phyloP scores from a whole-genome alignment of 2,329 filamentous ascomycete species.

The Cladophialophora immunda region DNA sequence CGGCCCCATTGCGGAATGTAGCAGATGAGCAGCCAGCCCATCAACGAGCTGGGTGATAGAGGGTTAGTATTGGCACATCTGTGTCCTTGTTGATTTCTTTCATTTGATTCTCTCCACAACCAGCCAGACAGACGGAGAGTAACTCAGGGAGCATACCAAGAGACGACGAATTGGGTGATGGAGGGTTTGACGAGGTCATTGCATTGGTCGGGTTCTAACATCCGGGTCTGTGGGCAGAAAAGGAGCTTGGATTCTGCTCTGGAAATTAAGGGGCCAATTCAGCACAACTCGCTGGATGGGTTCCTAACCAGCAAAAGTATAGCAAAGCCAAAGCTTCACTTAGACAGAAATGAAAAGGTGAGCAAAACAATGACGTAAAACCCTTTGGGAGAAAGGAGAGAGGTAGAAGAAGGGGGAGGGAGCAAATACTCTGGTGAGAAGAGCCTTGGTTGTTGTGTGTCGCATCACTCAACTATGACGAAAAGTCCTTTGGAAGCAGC shows the following conservation, averaged over 20 bases:
- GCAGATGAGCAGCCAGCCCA: conserved; percentile 31
- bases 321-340: background rate
- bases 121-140: background rate
- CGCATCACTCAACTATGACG: background rate
- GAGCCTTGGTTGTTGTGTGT: background rate
- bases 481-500: background rate
- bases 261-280: background rate
- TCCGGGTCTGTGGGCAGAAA: conserved; percentile 1
- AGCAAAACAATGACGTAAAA: background rate
- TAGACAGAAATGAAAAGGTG: background rate
- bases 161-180: conserved; percentile 27
- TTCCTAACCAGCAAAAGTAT: background rate
- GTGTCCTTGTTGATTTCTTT: background rate
- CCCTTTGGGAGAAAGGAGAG: background rate
- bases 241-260: background rate
- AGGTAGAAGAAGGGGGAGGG: background rate
- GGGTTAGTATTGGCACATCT: background rate
- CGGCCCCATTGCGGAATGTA: conserved; percentile 29
- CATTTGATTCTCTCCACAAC: background rate
- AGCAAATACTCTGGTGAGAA: background rate
- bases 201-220: conserved; percentile 24
- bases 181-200: conserved; percentile 24
- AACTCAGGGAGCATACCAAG: conserved; percentile 18
- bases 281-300: background rate
- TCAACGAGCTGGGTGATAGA: conserved; percentile 18